These are phyloP conservation scores for Bipolaris oryzae DNA, from an alignment of 2,329 filamentous ascomycete genomes.

Conservation along the genomic window DNA sequence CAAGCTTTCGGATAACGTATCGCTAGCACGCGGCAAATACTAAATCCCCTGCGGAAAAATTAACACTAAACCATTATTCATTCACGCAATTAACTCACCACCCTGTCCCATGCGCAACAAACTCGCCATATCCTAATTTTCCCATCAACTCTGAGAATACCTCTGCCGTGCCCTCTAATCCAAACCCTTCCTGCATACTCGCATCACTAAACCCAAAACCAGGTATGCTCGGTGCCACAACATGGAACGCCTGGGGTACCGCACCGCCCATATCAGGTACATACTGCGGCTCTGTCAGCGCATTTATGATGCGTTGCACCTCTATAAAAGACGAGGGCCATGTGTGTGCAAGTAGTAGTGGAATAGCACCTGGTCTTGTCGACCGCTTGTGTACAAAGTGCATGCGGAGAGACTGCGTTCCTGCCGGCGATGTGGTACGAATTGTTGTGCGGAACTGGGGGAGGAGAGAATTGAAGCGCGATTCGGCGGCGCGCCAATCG, in stretches of 20 bases:
- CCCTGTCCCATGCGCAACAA: conserved; percentile 63
- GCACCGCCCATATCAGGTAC: conserved; percentile 32
- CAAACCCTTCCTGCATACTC: conserved; percentile 57
- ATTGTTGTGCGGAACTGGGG: conserved; percentile 69
- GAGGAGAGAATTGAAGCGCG: conserved; percentile 62
- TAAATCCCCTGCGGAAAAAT: conserved; percentile 47
- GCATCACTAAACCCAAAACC: conserved; percentile 72
- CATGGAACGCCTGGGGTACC: conserved; percentile 61
- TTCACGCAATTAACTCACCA: conserved; percentile 43
- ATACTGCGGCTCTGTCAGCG: conserved; percentile 61
- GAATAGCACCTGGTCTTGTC: conserved; percentile 60
- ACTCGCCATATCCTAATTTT: conserved; percentile 63
- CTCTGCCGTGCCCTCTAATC: conserved; percentile 60
- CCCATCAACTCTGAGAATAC: conserved; percentile 66
- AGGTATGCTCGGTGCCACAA: conserved; percentile 70
- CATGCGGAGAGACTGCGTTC: conserved; percentile 55
- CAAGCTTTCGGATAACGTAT: conserved; percentile 58
- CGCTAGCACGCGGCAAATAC: conserved; percentile 55
- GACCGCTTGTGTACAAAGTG: conserved; percentile 70
- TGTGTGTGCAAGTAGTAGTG: conserved; percentile 68
- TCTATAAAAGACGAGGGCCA: conserved; percentile 70
- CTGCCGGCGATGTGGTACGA: conserved; percentile 32
- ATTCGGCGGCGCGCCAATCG: conserved; percentile 67
- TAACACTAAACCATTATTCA: not conserved
- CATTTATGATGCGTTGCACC: conserved; percentile 61